Conservation (phyloP, 2,329 filamentous ascomycete genomes). For the Nemania sp. region DNA sequence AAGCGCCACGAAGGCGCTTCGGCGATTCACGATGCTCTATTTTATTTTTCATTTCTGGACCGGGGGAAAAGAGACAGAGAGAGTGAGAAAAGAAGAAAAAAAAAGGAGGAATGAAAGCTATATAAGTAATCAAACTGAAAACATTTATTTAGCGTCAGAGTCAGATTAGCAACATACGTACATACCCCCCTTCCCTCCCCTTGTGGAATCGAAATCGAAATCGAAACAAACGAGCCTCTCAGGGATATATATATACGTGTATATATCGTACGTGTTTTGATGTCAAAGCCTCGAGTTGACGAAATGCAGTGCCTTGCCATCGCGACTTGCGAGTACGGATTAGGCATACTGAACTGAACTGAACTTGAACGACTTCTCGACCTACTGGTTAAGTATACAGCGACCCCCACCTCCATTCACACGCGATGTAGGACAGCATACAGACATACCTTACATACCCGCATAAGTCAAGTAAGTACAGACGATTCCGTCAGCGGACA, state of each 20-base stretch:
- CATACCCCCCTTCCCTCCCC: constrained; percentile 3
- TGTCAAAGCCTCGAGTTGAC: not conserved
- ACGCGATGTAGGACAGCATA: not conserved
- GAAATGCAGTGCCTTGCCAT: not conserved
- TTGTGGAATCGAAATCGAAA: too few species aligned
- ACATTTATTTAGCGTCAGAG: constrained; percentile 18
- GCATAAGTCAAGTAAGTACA: too few species aligned
- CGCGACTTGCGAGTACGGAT: too few species aligned
- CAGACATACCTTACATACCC: not conserved
- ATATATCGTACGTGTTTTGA: not conserved
- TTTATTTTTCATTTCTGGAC: constrained; percentile 2
- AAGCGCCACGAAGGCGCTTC: not conserved
- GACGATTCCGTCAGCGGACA: too few species aligned
- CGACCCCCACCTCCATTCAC: constrained; percentile 1
- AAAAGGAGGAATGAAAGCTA: not conserved
- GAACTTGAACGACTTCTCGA: too few species aligned
- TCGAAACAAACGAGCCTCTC: not conserved
- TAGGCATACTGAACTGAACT: too few species aligned
- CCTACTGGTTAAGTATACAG: too few species aligned
- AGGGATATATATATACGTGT: too few species aligned
- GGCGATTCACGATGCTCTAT: constrained; percentile 3
- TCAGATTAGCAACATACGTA: constrained; percentile 23
- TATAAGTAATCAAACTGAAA: not conserved
- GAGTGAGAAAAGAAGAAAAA: constrained; percentile 1
- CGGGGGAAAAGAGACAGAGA: too few species aligned